Conservation (phyloP, 2,329 filamentous ascomycete species). For the Penicillium corylophilum region DNA sequence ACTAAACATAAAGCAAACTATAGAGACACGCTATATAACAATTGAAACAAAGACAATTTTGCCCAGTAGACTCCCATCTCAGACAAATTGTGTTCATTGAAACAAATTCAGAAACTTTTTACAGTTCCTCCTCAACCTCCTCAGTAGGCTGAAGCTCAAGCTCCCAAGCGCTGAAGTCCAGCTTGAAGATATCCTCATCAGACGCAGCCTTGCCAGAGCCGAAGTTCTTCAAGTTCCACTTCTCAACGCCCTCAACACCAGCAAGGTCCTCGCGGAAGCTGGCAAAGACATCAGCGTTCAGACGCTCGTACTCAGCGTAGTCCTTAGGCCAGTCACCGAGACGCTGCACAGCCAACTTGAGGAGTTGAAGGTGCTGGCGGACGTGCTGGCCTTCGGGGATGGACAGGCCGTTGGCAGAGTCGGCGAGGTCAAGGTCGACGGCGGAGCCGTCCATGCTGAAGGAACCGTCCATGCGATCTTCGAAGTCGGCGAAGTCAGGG, state of each 20-base stretch:
- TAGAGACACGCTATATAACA: neutral
- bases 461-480: constrained; percentile 24
- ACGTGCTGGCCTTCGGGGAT: constrained; percentile 32
- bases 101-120: neutral
- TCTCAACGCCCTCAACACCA: constrained; percentile 47
- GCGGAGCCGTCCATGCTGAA: constrained; percentile 22
- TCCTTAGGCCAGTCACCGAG: constrained; percentile 48
- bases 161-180: constrained; percentile 27
- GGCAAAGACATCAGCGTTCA: constrained; percentile 48
- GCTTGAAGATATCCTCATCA: constrained; percentile 27
- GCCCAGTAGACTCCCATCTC: neutral
- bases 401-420: constrained; percentile 12
- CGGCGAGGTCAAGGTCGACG: constrained; percentile 24
- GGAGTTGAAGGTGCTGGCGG: constrained; percentile 37
- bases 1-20: neutral
- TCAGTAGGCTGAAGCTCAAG: constrained; percentile 14
- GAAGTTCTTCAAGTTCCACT: constrained; percentile 48
- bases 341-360: constrained; percentile 42
- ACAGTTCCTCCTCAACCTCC: constrained; percentile 23
- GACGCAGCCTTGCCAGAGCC: constrained; percentile 50
- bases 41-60: neutral
- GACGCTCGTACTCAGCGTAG: constrained; percentile 48
- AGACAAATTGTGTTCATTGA: neutral
- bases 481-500: constrained; percentile 30
- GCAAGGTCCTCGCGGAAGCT: constrained; percentile 43